Evolutionary conservation across 176 grass and related monocot genomes (phyloP), one percentile per base, ranked within the genome.

Genomic region (Eragrostis curvula): DNA sequence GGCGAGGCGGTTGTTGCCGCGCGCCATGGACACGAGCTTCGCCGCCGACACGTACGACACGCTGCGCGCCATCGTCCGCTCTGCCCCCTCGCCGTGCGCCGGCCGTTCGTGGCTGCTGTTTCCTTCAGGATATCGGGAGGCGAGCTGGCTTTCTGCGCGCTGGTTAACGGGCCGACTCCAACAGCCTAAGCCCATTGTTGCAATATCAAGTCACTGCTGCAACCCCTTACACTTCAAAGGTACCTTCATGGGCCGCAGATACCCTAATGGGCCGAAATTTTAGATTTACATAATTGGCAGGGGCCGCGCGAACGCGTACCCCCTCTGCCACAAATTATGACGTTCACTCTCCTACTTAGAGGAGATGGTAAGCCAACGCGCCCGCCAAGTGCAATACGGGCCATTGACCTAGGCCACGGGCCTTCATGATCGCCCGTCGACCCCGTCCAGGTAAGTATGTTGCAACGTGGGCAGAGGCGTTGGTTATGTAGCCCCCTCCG

Each of bases 271-370:
- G 15, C 21, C n/a, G n/a, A 21, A 28, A 61, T 0, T 36, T 73
- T 66, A 29, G 20, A 29, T 79, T 67, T 0, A 0, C 0, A 13
- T n/a, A 6, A 32, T 62, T 91, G 56, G 64, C 57, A 71, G 71
- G 86, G 86, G 80, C 82, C 90, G 90, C 90, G 87, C 87, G 90
- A 14, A 95, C 87, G 79, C 93, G 79, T 95, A 92, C 88, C 85
- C 90, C 82, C 75, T 86, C 85, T 41, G n/a, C 0, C 85, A 92
- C 79, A 92, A 96, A 92, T 96, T 90, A 88, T 25, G 79, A 92
- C 79, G 75, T 86, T 82, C 88, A 88, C 70, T 92, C 81, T 89
- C 76, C 77, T 63, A 27, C 76, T 85, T 56, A n/a, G 5, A 14
- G 77, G 30, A 89, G 87, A 89, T 89, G 63, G 70, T 75, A 81